These are phyloP conservation scores for Fomitiporia mediterranea DNA, from an alignment of 1,284 basidiomycete genomes.

Conservation along the genomic window DNA sequence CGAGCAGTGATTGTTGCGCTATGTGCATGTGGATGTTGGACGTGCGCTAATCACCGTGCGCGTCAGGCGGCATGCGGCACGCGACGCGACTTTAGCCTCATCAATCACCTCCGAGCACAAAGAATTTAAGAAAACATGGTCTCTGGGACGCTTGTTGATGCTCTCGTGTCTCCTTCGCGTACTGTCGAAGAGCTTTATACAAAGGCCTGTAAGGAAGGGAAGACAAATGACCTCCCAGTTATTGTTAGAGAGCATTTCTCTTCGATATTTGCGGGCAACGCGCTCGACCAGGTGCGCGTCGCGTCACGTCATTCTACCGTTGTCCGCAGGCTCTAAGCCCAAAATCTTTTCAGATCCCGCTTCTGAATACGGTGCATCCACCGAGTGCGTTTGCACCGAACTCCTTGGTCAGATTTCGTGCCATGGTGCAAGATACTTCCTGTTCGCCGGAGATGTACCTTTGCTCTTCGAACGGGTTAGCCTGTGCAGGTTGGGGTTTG, in stretches of 20 bases:
- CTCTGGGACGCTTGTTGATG: conserved; percentile 45
- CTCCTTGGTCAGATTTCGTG: conserved; percentile 61
- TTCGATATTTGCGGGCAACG: conserved; percentile 23
- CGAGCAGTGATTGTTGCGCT: too few species aligned
- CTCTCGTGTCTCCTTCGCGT: conserved; percentile 43
- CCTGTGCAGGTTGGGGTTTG: conserved; percentile 66
- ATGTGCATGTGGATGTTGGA: too few species aligned
- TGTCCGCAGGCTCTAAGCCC: neutral
- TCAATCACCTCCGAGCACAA: too few species aligned
- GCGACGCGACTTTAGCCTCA: too few species aligned
- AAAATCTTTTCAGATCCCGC: conserved; percentile 43
- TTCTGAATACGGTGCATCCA: conserved; percentile 37
- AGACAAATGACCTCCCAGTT: conserved; percentile 38
- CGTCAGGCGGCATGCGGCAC: too few species aligned
- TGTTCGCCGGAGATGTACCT: conserved; percentile 67
- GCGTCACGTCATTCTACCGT: neutral
- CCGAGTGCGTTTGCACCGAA: conserved; percentile 44
- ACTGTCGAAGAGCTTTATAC: conserved; percentile 45
- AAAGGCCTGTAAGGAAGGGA: conserved; percentile 20
- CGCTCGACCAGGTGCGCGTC: conserved; percentile 21
- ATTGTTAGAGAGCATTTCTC: conserved; percentile 49
- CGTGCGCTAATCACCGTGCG: too few species aligned
- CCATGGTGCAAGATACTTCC: conserved; percentile 80
- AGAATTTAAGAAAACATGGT: conserved; percentile 40
- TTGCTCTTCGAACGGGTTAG: conserved; percentile 30